phyloP scores from a whole-genome alignment of 2,329 filamentous ascomycete species.

The Sclerotinia trifoliorum region DNA sequence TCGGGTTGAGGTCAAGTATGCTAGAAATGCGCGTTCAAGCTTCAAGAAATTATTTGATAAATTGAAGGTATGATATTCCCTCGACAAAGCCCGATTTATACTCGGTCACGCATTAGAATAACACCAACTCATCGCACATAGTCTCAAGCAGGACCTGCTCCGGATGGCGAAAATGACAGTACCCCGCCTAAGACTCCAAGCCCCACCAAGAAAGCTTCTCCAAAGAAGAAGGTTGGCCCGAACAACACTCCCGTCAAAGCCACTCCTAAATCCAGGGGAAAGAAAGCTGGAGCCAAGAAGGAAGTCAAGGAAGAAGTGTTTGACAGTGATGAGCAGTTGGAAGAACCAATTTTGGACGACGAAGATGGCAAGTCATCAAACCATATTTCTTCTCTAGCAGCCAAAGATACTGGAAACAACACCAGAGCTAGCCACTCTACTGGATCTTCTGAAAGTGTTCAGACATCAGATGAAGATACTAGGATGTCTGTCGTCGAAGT shows the following conservation, averaged over 20 bases:
- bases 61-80: constrained; percentile 21
- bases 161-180: not conserved
- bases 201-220: not conserved
- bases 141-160: constrained; percentile 8
- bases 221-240: constrained; percentile 7
- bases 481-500: not conserved
- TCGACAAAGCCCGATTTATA: rapidly evolving
- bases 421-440: not conserved
- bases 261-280: not conserved
- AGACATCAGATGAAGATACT: not conserved
- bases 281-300: not conserved
- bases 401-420: not conserved
- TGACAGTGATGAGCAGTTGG: not conserved
- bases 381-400: not conserved
- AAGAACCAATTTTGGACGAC: not conserved
- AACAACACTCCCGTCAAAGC: constrained; percentile 9
- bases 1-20: constrained; percentile 43
- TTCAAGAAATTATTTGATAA: constrained; percentile 33
- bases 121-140: not conserved
- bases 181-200: not conserved
- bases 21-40: constrained; percentile 41
- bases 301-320: not conserved
- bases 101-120: not conserved
- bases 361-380: constrained; percentile 11
- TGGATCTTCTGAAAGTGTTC: constrained; percentile 2